A percentile compares a stretch with the other conserved stretches of the same genome.
Conservation (phyloP, 345 rosid genomes). For the Eucalyptus microcorys region DNA sequence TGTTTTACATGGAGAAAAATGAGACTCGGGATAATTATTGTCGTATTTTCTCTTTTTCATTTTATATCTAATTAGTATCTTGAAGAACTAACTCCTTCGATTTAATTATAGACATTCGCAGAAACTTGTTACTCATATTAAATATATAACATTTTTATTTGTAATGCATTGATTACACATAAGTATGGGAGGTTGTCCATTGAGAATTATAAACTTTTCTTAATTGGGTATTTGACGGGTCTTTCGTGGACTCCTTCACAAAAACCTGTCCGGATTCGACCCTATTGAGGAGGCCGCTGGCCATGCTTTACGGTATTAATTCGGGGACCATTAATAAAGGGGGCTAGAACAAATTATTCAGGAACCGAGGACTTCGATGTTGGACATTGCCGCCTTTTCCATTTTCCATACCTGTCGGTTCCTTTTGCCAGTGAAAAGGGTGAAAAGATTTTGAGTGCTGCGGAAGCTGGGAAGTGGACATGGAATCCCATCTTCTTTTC, state of each 20-base stretch:
- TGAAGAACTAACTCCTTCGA: background rate
- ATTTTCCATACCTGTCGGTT: background rate
- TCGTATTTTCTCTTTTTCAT: rapidly evolving
- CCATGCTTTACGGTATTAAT: background rate
- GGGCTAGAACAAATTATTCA: background rate
- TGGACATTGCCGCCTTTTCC: background rate
- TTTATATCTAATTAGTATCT: too few relatives aligned
- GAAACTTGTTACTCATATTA: background rate
- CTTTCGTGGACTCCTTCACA: background rate
- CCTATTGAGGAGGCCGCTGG: background rate
- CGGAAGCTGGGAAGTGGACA: background rate
- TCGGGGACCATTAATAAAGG: background rate
- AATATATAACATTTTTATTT: background rate
- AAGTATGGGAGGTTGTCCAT: background rate
- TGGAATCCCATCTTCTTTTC: background rate
- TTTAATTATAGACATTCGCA: background rate
- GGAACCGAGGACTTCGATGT: background rate
- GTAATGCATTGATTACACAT: background rate
- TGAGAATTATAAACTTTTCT: background rate
- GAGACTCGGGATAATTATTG: too few relatives aligned
- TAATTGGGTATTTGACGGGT: background rate
- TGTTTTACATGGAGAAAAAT: background rate
- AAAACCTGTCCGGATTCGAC: background rate
- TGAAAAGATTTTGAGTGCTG: background rate
- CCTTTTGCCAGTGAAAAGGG: background rate